Conservation (phyloP, 2,329 filamentous ascomycete species). For the Colletotrichum chrysophilum region DNA sequence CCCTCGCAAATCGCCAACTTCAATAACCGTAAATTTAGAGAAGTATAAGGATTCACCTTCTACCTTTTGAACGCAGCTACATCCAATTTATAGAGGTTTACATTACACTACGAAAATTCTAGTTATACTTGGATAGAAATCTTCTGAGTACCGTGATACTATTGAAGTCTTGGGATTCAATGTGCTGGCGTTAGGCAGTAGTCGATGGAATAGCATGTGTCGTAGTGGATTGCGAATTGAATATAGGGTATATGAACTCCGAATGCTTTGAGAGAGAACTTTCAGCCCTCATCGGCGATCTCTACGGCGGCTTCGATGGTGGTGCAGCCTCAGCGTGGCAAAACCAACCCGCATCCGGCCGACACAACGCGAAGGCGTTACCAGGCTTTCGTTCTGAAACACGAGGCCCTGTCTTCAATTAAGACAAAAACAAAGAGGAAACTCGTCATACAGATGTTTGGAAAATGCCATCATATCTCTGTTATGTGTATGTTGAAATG, state of each 20-base stretch:
- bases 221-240: background rate
- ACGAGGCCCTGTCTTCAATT: background rate
- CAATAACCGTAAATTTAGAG: too few species aligned
- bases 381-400: background rate
- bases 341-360: background rate
- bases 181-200: too few species aligned
- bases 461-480: background rate
- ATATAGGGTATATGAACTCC: accelerated
- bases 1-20: too few species aligned
- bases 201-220: background rate
- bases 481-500: background rate
- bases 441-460: background rate
- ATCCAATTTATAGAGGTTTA: too few species aligned
- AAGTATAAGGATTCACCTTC: too few species aligned
- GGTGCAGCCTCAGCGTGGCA: background rate
- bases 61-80: too few species aligned
- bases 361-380: background rate
- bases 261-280: background rate
- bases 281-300: background rate
- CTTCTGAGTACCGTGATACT: too few species aligned
- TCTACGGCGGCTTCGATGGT: background rate
- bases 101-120: too few species aligned
- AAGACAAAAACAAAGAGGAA: background rate
- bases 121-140: too few species aligned
- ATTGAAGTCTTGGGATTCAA: too few species aligned